Conservation (phyloP, 352 stramenopile species). For the Albugo candida region DNA sequence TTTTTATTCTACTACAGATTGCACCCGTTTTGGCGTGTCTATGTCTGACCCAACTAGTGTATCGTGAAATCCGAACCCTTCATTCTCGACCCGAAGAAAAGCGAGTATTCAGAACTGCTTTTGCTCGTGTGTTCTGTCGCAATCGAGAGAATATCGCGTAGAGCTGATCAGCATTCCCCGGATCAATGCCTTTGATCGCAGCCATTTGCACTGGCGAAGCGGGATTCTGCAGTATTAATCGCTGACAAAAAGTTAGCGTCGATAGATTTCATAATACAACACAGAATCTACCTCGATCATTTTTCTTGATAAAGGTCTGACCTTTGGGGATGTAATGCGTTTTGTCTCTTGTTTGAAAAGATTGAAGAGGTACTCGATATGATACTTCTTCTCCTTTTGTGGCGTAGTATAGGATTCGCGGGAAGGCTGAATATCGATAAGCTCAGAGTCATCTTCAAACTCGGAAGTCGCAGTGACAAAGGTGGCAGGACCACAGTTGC, state of each 20-base stretch:
- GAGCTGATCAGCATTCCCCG: too few species aligned
- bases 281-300: too few species aligned
- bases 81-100: conserved; percentile 12
- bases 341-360: not conserved
- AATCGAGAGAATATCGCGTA: too few species aligned
- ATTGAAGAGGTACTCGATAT: not conserved
- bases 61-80: conserved; percentile 45
- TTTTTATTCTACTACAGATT: conserved; percentile 47
- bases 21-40: conserved; percentile 41
- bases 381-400: not conserved
- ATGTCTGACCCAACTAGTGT: conserved; percentile 39
- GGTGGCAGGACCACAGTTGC: conserved; percentile 24
- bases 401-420: too few species aligned
- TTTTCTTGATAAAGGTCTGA: too few species aligned
- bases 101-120: not conserved
- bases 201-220: too few species aligned
- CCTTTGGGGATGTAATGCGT: not conserved
- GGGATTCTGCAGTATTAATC: too few species aligned
- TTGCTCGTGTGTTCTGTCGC: not conserved
- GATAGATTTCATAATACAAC: too few species aligned
- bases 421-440: not conserved
- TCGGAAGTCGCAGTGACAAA: too few species aligned
- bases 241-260: too few species aligned
- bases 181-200: too few species aligned
- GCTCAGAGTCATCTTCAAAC: too few species aligned